These are phyloP conservation scores for Musa troglodytarum DNA, from an alignment of 176 grass and related monocot species.

Conservation along the genomic window DNA sequence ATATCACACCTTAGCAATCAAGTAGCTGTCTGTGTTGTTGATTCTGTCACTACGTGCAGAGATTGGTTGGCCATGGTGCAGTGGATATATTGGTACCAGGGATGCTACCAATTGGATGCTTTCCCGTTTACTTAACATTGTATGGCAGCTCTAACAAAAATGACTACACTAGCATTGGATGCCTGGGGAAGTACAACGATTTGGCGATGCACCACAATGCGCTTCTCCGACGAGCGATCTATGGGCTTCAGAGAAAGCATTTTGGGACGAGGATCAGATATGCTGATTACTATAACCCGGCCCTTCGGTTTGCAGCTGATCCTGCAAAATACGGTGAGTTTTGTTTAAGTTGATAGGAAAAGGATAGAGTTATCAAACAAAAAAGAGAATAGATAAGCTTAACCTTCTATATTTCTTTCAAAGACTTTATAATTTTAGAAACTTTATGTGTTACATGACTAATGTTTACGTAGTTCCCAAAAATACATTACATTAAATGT, in stretches of 20 bases:
- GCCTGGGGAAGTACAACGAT: slow-evolving; percentile 55
- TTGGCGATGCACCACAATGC: slow-evolving; percentile 42
- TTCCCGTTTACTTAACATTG: slow-evolving; percentile 73
- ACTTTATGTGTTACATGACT: too few relatives aligned
- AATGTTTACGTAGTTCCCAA: too few relatives aligned
- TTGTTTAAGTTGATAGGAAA: too few relatives aligned
- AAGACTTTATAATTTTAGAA: too few relatives aligned
- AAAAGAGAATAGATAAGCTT: too few relatives aligned
- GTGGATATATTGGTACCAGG: slow-evolving; percentile 72
- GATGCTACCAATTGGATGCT: slow-evolving; percentile 85
- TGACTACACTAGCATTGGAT: slow-evolving; percentile 37
- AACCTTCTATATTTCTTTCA: too few relatives aligned
- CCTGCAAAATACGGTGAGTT: slow-evolving; percentile 40
- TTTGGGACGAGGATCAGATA: slow-evolving; percentile 36
- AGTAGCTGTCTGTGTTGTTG: too few relatives aligned
- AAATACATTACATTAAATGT: too few relatives aligned
- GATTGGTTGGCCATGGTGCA: slow-evolving; percentile 69
- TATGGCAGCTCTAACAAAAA: slow-evolving; percentile 34
- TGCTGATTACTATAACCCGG: slow-evolving; percentile 45
- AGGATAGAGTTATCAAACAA: too few relatives aligned
- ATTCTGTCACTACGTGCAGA: slow-evolving; percentile 18
- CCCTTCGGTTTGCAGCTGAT: slow-evolving; percentile 45
- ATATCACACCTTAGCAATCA: too few relatives aligned
- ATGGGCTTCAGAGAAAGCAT: slow-evolving; percentile 32
- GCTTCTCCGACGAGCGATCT: slow-evolving; percentile 17